Conservation (phyloP, 768 basidiomycete genomes). For the Leucocoprinus birnbaumii region DNA sequence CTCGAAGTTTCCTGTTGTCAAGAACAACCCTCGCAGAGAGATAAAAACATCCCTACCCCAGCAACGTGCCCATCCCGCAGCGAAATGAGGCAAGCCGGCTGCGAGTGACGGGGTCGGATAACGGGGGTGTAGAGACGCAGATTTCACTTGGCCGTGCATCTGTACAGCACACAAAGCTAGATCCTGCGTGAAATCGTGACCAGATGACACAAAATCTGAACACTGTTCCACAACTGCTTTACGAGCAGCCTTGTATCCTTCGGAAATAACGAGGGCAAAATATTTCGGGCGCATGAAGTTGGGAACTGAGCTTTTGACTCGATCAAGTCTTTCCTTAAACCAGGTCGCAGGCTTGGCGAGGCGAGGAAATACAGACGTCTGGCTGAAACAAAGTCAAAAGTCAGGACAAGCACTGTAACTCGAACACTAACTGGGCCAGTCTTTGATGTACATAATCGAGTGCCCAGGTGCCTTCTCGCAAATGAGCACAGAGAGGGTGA, state of each 20-base stretch:
- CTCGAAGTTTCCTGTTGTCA: constrained; percentile 87
- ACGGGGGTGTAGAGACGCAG: constrained; percentile 82
- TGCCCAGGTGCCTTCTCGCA: constrained; percentile 89
- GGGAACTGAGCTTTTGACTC: constrained; percentile 69
- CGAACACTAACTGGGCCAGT: constrained; percentile 57
- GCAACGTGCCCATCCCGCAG: constrained; percentile 90
- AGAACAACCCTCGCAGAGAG: constrained; percentile 87
- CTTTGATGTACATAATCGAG: constrained; percentile 81
- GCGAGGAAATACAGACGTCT: constrained; percentile 60
- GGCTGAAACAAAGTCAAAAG: constrained; percentile 36
- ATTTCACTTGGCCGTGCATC: constrained; percentile 89
- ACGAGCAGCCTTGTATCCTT: constrained; percentile 91
- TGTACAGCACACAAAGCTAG: constrained; percentile 83
- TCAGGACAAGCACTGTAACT: constrained; percentile 4
- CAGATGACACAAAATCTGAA: constrained; percentile 81
- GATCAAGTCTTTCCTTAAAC: constrained; percentile 86
- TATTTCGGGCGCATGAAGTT: constrained; percentile 94
- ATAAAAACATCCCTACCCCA: constrained; percentile 98
- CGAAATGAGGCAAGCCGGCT: constrained; percentile 94
- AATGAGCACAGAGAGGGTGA: constrained; percentile 83
- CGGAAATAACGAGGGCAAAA: constrained; percentile 88
- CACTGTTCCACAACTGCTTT: constrained; percentile 80
- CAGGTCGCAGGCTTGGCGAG: constrained; percentile 73
- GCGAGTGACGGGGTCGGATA: constrained; percentile 79
- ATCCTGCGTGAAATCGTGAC: constrained; percentile 87